Base-by-base conservation (phyloP, 345 rosid genomes). In the Clarkia xantiana region DNA sequence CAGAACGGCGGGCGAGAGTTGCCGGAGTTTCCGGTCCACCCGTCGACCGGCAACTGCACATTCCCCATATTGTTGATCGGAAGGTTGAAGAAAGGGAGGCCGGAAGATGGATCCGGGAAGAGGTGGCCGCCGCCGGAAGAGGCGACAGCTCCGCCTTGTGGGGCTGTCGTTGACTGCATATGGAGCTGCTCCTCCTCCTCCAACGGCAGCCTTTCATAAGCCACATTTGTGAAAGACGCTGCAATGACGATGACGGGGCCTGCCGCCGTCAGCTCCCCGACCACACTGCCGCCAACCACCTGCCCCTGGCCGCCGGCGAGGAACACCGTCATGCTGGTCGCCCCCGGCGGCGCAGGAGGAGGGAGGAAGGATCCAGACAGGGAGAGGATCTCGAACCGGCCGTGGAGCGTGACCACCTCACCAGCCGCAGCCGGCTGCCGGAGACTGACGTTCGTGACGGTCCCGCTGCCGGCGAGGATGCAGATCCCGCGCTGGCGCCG, bases 341-440 rank as follows among this genome's bases (percentile, higher is more conserved):
- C 76, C 6, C 72, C 76, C 0, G 76, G 76, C 2, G 76, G 76
- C 0, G 76, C 76, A 18, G 76, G 76, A n/a, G 76, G 72, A 1
- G 76, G 76, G 18, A 71, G 49, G 61, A 71, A 71, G 8, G 76
- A 71, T 15, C 76, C 76, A 0, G 76, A 63, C 44, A 71, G 45
- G 40, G 76, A 71, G 22, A 71, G 53, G 55, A 71, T 71, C 72
- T 71, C 76, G 40, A 71, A 71, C 53, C 72, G 67, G 6, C 76
- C 76, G 11, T 63, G 76, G 17, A 71, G 69, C 11, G 67, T 67
- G 15, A 67, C 66, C 1, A 67, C 14, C 7, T 72, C 60, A 14
- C 69, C 71, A 0, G 67, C 66, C 0, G 72, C 63, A 0, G 76
- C 71, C 0, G 76, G 76, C 53, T 71, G 76, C n/a, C 76, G 43